phyloP scores from a whole-genome alignment of 495 filamentous ascomycete genomes.

The Talaromyces proteolyticus region DNA sequence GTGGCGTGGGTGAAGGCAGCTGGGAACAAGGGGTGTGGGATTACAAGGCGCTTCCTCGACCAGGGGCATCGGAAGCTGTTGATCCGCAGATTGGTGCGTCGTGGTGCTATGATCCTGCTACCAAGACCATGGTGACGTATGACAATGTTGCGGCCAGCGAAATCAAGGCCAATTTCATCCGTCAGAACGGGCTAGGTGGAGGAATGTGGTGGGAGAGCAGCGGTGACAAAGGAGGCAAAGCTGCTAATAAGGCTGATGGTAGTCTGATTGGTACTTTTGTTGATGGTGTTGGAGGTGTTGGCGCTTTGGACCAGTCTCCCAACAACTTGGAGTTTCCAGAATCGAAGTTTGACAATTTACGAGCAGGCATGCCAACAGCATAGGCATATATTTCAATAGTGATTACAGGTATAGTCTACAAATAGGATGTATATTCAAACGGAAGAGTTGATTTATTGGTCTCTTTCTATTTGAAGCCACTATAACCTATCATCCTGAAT shows the following conservation, averaged over 20 bases:
- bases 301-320: conserved; percentile 47
- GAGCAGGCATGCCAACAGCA: conserved; percentile 31
- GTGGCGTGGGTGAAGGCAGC: conserved; percentile 58
- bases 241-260: conserved; percentile 35
- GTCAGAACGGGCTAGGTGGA: conserved; percentile 61
- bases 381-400: too few relatives aligned
- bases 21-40: conserved; percentile 80
- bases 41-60: conserved; percentile 54
- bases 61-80: conserved; percentile 28
- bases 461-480: conserved; percentile 16
- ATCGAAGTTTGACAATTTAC: conserved; percentile 77
- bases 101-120: conserved; percentile 61
- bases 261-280: conserved; percentile 61
- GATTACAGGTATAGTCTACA: too few relatives aligned
- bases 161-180: conserved; percentile 64
- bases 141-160: conserved; percentile 58
- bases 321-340: conserved; percentile 70
- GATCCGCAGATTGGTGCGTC: conserved; percentile 47
- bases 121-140: conserved; percentile 67
- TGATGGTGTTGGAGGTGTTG: conserved; percentile 39
- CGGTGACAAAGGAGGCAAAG: conserved; percentile 56
- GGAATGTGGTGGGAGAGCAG: conserved; percentile 95
- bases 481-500: conserved; percentile 8
- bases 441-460: conserved; percentile 2
- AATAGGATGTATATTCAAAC: too few relatives aligned